Base-by-base conservation (phyloP, 176 grass and related monocot species). In the Bolboschoenus planiculmis region DNA sequence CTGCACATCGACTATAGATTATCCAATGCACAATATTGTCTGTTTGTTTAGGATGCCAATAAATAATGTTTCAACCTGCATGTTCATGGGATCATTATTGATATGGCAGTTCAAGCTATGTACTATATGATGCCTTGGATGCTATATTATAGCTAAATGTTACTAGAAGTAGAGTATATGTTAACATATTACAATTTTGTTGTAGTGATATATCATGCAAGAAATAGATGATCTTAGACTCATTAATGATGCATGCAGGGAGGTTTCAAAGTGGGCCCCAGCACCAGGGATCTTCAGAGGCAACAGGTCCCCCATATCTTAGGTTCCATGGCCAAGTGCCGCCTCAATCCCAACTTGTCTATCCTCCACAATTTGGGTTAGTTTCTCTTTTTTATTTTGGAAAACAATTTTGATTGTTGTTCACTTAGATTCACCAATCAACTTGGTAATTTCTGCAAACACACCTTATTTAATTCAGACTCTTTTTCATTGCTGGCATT, bases 291-390 rank as follows among this genome's bases (percentile, higher is more conserved):
- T 86, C 90, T 78, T 85, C 71, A 34, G 84, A 79, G 66, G 67
- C 33, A 6, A 30, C 59, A 50, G 87, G 88, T 42, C 68, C 86
- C 4, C 70, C 70, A 0, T 37, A 80, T 81, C 40, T 43, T 84
- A 87, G 90, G 83, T 27, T 91, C 81, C 90, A 81, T 55, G 42
- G 65, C 37, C 92, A 90, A 48, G 68, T 91, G 81, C 80, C 82
- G 55, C 83, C 76, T n/a, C 65, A 85, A 56, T 79, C 84, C 5
- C 78, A 65, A 18, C 4, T 91, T 56, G 61, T 80, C 74, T 93
- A 89, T 76, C 83, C 67, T 55, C 77, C 83, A 0, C 90, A 84
- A 66, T 79, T 81, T 85, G 93, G 91, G 93, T 97, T 55, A 79
- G 87, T 89, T 50, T 42, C 20, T 82, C 23, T 61, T 61, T 81